phyloP scores from a whole-genome alignment of 805 yeast genomes.

The Monosporozyma solicola region DNA sequence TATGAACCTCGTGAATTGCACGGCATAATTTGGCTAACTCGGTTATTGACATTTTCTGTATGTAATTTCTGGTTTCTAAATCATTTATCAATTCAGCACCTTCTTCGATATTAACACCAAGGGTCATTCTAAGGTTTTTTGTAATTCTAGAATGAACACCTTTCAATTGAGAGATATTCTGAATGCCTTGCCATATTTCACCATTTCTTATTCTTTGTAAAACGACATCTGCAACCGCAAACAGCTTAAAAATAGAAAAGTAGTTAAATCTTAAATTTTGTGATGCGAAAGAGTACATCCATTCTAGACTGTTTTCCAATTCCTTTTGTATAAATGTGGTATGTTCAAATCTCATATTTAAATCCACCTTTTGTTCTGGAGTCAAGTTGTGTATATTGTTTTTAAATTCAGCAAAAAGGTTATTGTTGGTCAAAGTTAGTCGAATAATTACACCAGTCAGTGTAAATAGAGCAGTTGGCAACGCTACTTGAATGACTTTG shows the following conservation, averaged over 20 bases:
- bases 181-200: slow-evolving; percentile 19
- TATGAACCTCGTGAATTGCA: slow-evolving; percentile 4
- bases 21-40: slow-evolving; percentile 8
- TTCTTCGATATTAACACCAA: slow-evolving; percentile 19
- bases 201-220: slow-evolving; percentile 23
- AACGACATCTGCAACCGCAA: slow-evolving; percentile 24
- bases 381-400: neutral
- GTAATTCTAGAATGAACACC: slow-evolving; percentile 17
- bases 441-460: slow-evolving; percentile 21
- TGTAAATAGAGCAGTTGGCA: slow-evolving; percentile 21
- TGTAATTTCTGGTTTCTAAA: slow-evolving; percentile 13
- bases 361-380: neutral
- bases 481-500: slow-evolving; percentile 21
- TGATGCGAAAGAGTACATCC: slow-evolving; percentile 19
- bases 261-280: slow-evolving; percentile 23
- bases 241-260: slow-evolving; percentile 26
- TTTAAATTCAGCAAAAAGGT: slow-evolving; percentile 12
- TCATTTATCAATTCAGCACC: slow-evolving; percentile 13
- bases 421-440: slow-evolving; percentile 17
- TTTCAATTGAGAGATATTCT: slow-evolving; percentile 12
- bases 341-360: slow-evolving; percentile 13
- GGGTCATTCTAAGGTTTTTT: slow-evolving; percentile 18
- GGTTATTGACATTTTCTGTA: slow-evolving; percentile 8
- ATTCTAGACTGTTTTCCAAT: slow-evolving; percentile 19
- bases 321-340: slow-evolving; percentile 17